These are phyloP conservation scores for Metschnikowia colocasiae DNA, from an alignment of 805 yeast genomes.

Conservation along the genomic window DNA sequence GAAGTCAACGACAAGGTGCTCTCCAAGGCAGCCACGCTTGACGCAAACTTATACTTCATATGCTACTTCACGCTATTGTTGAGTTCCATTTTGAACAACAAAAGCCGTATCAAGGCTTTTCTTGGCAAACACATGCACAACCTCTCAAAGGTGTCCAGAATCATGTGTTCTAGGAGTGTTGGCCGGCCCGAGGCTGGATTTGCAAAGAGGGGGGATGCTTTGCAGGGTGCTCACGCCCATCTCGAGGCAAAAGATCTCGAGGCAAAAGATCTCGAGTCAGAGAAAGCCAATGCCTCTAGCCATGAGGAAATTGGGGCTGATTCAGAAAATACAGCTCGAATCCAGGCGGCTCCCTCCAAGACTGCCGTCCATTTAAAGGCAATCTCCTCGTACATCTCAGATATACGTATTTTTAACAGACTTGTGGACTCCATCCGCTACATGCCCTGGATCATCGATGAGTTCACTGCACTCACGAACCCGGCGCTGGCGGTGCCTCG, in stretches of 20 bases:
- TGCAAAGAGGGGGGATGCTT: neutral
- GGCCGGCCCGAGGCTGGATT: neutral
- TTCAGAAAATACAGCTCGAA: neutral
- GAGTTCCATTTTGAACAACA: constrained; percentile 37
- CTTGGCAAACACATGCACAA: constrained; percentile 26
- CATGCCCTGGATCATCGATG: constrained; percentile 44
- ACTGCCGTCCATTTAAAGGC: constrained; percentile 35
- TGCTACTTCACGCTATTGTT: constrained; percentile 41
- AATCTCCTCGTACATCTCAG: constrained; percentile 37
- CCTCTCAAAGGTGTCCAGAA: constrained; percentile 16
- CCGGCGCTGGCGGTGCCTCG: constrained; percentile 25
- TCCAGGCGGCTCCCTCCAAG: constrained; percentile 10
- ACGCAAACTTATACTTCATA: constrained; percentile 38
- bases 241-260: neutral
- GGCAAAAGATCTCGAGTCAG: neutral
- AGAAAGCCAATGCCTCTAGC: neutral
- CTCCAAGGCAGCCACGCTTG: constrained; percentile 31
- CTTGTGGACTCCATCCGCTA: constrained; percentile 40
- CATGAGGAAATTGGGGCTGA: no score
- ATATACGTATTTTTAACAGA: constrained; percentile 40
- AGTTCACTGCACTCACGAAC: constrained; percentile 27
- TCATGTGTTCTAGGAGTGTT: neutral
- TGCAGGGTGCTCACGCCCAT: no score
- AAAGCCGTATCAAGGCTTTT: constrained; percentile 29
- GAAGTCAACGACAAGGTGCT: constrained; percentile 40